Conservation (phyloP, 176 grass and related monocot genomes). For the Bromus sterilis region DNA sequence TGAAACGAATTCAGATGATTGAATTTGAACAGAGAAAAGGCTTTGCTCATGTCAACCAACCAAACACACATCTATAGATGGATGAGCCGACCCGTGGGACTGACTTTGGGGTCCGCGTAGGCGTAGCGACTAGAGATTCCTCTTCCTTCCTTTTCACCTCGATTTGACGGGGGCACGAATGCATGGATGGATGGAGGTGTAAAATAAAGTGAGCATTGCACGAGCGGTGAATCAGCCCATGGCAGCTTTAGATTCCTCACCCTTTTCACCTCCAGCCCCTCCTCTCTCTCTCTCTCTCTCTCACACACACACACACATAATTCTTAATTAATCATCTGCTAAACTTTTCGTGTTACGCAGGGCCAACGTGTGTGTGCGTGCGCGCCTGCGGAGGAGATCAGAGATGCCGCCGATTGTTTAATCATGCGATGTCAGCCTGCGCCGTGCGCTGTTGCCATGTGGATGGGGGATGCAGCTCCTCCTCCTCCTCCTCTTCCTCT, state of each 20-base stretch:
- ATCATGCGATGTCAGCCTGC: constrained; percentile 11
- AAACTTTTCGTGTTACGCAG: not conserved
- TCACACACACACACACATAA: no score
- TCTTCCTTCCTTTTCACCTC: not conserved
- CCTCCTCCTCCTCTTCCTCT: not conserved
- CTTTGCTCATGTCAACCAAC: not conserved
- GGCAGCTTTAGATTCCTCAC: constrained; percentile 15
- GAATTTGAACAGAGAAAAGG: not conserved
- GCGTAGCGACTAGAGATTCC: not conserved
- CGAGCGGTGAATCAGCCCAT: constrained; percentile 41
- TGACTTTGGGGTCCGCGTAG: not conserved
- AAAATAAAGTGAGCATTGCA: constrained; percentile 17
- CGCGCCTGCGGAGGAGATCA: not conserved
- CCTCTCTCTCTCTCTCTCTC: not conserved
- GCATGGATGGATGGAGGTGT: not conserved
- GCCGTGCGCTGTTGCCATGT: constrained; percentile 36
- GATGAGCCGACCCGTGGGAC: not conserved
- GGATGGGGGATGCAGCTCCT: not conserved
- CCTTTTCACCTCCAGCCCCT: not conserved
- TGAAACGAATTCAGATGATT: no score
- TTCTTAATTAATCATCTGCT: not conserved
- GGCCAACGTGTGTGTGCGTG: not conserved
- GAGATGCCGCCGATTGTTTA: constrained; percentile 19
- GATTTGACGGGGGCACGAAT: not conserved
- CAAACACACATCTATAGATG: no score